Conservation (phyloP, 169 alveolate genomes). For the Perkinsus marinus region DNA sequence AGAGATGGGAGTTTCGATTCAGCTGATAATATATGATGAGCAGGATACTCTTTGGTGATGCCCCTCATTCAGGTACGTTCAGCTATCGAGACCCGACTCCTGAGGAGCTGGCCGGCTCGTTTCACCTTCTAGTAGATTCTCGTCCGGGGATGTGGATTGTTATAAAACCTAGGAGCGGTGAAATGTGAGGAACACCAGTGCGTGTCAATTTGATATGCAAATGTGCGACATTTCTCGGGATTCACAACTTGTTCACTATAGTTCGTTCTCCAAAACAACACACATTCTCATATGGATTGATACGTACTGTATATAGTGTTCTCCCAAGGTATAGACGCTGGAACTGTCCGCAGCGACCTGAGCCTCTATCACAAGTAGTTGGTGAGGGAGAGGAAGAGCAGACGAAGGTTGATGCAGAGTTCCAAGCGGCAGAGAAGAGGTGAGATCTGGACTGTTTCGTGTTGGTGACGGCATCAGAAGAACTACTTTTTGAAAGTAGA, state of each 20-base stretch:
- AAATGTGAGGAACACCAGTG: neutral
- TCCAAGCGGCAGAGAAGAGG: neutral
- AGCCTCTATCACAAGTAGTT: neutral
- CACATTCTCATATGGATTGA: no score
- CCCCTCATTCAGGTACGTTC: neutral
- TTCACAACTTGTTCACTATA: no score
- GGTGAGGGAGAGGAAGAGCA: neutral
- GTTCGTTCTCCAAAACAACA: no score
- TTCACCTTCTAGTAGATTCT: neutral
- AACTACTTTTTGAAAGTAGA: no score
- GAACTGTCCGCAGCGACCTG: neutral
- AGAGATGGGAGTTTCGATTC: no score
- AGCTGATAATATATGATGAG: no score
- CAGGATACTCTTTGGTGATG: no score
- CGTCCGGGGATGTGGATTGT: neutral
- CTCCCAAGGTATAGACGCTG: neutral
- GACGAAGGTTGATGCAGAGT: neutral
- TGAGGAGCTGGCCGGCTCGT: neutral
- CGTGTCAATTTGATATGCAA: no score
- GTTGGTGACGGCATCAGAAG: no score
- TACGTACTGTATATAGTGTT: neutral
- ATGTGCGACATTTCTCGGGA: no score
- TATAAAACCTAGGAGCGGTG: neutral
- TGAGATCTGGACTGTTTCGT: neutral
- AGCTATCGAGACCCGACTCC: neutral